Percentiles rank a stretch among this genome's conserved stretches.
phyloP scores from a whole-genome alignment of 805 yeast genomes.

The Pichia exigua region DNA sequence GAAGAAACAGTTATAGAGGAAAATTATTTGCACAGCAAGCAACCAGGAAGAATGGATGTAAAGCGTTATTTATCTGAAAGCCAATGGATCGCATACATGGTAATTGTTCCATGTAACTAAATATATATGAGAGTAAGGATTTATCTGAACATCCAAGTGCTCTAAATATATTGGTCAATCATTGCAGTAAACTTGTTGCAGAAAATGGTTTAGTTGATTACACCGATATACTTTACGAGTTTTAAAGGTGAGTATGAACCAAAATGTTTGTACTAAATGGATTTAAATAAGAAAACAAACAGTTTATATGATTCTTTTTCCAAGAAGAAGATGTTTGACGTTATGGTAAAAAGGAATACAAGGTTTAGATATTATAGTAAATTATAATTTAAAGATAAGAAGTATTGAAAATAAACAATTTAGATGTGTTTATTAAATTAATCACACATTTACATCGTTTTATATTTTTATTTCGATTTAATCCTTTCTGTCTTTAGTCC shows the following conservation, averaged over 20 bases:
- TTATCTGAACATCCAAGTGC: slow-evolving; percentile 33
- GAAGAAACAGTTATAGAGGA: slow-evolving; percentile 44
- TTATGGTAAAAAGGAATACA: too few species aligned
- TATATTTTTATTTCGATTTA: too few species aligned
- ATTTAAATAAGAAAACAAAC: too few species aligned
- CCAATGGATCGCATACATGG: slow-evolving; percentile 45
- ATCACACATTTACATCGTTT: too few species aligned
- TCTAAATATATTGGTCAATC: slow-evolving; percentile 34
- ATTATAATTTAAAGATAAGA: slow-evolving; percentile 16
- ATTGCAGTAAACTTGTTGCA: slow-evolving; percentile 46
- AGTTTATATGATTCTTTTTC: too few species aligned
- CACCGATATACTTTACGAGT: slow-evolving; percentile 7
- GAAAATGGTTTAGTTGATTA: slow-evolving; percentile 41
- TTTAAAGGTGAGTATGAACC: slow-evolving; percentile 5
- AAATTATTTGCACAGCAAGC: slow-evolving; percentile 53
- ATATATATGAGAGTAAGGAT: slow-evolving; percentile 42
- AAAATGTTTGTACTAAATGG: slow-evolving; percentile 1
- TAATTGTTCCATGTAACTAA: slow-evolving; percentile 34
- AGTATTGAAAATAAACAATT: slow-evolving; percentile 24
- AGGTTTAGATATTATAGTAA: too few species aligned
- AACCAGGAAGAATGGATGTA: slow-evolving; percentile 40
- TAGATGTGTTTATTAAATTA: slow-evolving; percentile 8
- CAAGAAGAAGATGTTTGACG: too few species aligned
- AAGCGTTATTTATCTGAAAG: slow-evolving; percentile 41
- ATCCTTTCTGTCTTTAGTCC: too few species aligned